A percentile compares a stretch with the other conserved stretches of the same genome.
phyloP scores from a whole-genome alignment of 2,329 filamentous ascomycete species.

The Fusarium transvaalense region DNA sequence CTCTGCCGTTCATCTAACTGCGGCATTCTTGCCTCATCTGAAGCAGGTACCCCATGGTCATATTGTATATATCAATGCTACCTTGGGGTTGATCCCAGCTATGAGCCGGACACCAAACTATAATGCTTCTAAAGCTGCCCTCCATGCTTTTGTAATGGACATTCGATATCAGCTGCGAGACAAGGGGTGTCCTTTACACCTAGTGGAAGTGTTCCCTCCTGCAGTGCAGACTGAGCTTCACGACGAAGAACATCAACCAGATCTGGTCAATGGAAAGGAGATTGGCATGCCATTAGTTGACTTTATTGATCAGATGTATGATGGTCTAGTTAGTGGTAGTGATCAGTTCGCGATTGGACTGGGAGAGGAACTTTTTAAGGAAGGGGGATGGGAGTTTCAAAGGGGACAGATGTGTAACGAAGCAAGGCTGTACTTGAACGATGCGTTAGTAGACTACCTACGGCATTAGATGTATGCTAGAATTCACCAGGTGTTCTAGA shows the following conservation, averaged over 20 bases:
- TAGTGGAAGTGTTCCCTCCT: slow-evolving; percentile 2
- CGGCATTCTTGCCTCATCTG: background rate
- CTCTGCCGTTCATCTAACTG: background rate
- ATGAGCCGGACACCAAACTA: slow-evolving; percentile 6
- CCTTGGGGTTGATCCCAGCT: background rate
- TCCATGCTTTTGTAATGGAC: background rate
- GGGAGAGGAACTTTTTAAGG: background rate
- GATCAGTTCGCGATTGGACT: background rate
- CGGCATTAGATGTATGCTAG: no score
- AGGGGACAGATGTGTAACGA: background rate
- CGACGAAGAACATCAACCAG: slow-evolving; percentile 1
- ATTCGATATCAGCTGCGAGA: background rate
- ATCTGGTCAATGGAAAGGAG: background rate
- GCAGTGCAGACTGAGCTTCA: slow-evolving; percentile 5
- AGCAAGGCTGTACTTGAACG: background rate
- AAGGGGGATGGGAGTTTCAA: slow-evolving; percentile 8
- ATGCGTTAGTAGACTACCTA: background rate
- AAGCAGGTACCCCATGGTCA: background rate
- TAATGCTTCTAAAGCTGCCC: slow-evolving; percentile 2
- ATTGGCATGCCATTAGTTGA: slow-evolving; percentile 5
- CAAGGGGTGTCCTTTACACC: background rate
- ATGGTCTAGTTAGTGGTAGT: background rate
- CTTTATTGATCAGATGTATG: slow-evolving; percentile 1
- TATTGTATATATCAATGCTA: slow-evolving; percentile 2
- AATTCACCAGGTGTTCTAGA: no score